These are phyloP conservation scores for Juglanconis juglandina DNA, from an alignment of 2,329 filamentous ascomycete species.

Conservation along the genomic window DNA sequence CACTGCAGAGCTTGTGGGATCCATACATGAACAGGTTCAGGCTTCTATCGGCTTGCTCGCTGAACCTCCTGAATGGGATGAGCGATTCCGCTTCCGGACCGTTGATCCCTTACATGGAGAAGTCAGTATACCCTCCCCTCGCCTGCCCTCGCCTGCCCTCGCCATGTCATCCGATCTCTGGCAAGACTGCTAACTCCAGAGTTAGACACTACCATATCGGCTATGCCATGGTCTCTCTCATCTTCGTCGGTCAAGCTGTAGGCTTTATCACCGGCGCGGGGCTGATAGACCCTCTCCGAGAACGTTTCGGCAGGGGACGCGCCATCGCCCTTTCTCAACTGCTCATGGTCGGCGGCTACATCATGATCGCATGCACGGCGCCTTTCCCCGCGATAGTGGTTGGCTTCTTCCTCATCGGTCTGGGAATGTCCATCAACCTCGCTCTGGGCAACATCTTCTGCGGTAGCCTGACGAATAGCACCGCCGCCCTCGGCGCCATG, in stretches of 20 bases:
- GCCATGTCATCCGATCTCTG: neutral
- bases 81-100: constrained; percentile 75
- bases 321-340: constrained; percentile 57
- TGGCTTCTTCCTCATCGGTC: constrained; percentile 66
- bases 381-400: constrained; percentile 67
- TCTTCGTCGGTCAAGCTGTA: constrained; percentile 74
- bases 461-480: constrained; percentile 50
- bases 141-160: neutral
- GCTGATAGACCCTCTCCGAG: constrained; percentile 61
- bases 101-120: constrained; percentile 76
- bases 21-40: constrained; percentile 69
- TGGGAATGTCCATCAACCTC: constrained; percentile 54
- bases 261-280: constrained; percentile 74
- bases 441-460: constrained; percentile 59
- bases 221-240: constrained; percentile 74
- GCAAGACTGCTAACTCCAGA: neutral
- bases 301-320: constrained; percentile 61
- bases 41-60: constrained; percentile 60
- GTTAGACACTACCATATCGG: constrained; percentile 65
- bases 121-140: constrained; percentile 29
- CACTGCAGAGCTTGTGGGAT: constrained; percentile 55
- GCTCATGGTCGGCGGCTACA: constrained; percentile 58
- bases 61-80: constrained; percentile 67
- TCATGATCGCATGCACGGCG: constrained; percentile 63
- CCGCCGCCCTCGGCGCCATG: constrained; percentile 55